A percentile compares a stretch with the other conserved stretches of the same genome.
Evolutionary conservation across 768 basidiomycete genomes (phyloP).

Genomic region (Tylopilus vinaceipallidus): DNA sequence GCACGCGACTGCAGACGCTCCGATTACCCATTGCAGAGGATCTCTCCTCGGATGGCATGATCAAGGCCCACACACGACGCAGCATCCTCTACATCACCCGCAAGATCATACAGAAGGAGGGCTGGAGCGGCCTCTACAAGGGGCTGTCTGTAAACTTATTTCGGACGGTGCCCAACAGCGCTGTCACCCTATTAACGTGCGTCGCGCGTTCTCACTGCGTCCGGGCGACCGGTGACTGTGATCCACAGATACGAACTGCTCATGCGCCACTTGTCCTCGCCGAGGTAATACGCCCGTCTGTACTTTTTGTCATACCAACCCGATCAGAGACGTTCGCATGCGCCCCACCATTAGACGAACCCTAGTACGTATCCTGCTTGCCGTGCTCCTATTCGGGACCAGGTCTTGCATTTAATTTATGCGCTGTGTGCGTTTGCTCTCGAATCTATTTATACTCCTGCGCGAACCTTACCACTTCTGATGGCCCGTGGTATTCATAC

Average conservation of each 20-base stretch:
- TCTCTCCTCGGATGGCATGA: conserved; percentile 59
- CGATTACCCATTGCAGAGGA: conserved; percentile 61
- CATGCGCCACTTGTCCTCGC: conserved; percentile 32
- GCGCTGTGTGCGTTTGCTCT: neutral
- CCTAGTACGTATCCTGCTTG: conserved; percentile 1
- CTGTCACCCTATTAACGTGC: conserved; percentile 80
- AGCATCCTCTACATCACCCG: conserved; percentile 74
- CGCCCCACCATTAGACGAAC: conserved; percentile 23
- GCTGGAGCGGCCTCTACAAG: conserved; percentile 87
- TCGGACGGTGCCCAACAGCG: conserved; percentile 93
- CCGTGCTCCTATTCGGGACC: conserved; percentile 13
- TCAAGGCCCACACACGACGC: conserved; percentile 50
- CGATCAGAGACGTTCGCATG: neutral
- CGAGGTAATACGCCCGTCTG: conserved; percentile 9
- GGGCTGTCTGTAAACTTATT: conserved; percentile 93
- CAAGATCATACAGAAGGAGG: conserved; percentile 77
- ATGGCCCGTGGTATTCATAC: too few relatives aligned
- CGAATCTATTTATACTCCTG: too few relatives aligned
- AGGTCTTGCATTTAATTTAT: conserved; percentile 13
- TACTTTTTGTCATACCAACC: too few relatives aligned
- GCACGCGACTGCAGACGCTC: conserved; percentile 95
- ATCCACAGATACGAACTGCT: conserved; percentile 32
- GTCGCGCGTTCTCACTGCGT: too few relatives aligned
- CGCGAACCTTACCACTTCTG: too few relatives aligned
- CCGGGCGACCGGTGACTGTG: too few relatives aligned